Base-by-base conservation (phyloP, 306 rosid genomes). In the Begonia loranthoides region DNA sequence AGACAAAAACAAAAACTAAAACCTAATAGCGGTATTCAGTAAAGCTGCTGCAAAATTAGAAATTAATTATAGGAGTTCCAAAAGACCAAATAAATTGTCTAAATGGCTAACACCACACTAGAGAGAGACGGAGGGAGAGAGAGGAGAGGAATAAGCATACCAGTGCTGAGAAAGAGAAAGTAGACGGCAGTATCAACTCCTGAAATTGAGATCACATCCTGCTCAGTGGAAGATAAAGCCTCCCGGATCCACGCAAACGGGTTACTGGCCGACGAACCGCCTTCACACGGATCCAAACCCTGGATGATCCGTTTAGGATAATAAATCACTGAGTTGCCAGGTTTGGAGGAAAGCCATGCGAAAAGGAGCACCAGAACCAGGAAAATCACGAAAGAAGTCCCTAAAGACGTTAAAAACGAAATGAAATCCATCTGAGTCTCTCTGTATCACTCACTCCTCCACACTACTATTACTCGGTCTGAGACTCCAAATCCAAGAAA, bases 121-220 rank as follows among this genome's bases (percentile, higher is more conserved):
- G 22, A 19, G 22, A 19, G 22, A 19, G n/a, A n/a, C n/a, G 22
- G 22, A 19, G 22, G 22, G 22, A 19, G 22, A 19, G 22, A 19
- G 22, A 19, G 1, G 22, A 19, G 22, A 19, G 22, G 22, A 1
- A 19, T 28, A 28, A 8, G 0, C 36, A 28, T 63, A 84, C 99
- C 96, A 6, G 96, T 80, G 81, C 63, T 45, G 58, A 87, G 41
- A 60, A 87, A 92, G 61, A 87, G 93, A 34, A 79, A 92, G 87
- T 86, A 80, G 0, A 87, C 99, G 15, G 99, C 99, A 53, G 96
- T 73, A 60, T 92, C 99, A 1, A 83, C 76, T 52, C 99, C 99
- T 12, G 96, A 87, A 45, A 75, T 9, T 54, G 73, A 39, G 48
- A 92, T 76, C 19, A 92, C 61, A 5, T 92, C 89, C 52, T 52